Evolutionary conservation across 371 early-diverging fungal species (phyloP), one percentile per base, ranked within the genome.

Genomic region (Rhizomucor pusillus): DNA sequence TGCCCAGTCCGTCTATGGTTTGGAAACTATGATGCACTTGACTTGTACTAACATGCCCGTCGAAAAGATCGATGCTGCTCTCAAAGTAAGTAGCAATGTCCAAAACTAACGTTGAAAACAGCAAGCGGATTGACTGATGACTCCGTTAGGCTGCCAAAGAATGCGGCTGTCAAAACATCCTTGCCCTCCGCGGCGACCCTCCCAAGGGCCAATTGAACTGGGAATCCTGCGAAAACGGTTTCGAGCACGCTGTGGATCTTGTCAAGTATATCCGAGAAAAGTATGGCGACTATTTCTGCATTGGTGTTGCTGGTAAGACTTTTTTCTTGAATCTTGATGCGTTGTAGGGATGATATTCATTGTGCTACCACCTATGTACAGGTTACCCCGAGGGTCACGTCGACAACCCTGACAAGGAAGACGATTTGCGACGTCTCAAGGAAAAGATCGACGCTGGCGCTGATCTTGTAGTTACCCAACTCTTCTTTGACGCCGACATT

Each of bases 11-110:
- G 94, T 94, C 1, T 94, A 92, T 67, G 95, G 95, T 40, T 80
- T 94, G 56, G 96, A 97, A 66, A 90, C 95, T 4, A 90, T 91
- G 81, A 95, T 97, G 97, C 97, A 97, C 65, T 81, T 97, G 70
- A 97, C 95, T 11, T 97, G 97, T 78, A 94, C 95, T 57, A 95
- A 94, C 76, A 95, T 94, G 90, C 90, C 92, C 34, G 78, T 86
- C 5, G 88, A 86, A 52, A 90, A 89, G 71, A 88, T 97, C 62
- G 91, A 93, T 67, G 60, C 54, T 50, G 97, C 95, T 4, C 78
- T 97, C 45, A 68, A 69, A 65, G 85, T 85, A 71, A 56, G 65
- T 14, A 29, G 5, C 50, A 5, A 50, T 35, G n/a, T 7, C 4
- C n/a, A 19, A 2, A 18, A 22, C 0, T 36, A n/a, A 9, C n/a